Conservation (phyloP, 2,329 filamentous ascomycete genomes). For the Diaporthe sp. region DNA sequence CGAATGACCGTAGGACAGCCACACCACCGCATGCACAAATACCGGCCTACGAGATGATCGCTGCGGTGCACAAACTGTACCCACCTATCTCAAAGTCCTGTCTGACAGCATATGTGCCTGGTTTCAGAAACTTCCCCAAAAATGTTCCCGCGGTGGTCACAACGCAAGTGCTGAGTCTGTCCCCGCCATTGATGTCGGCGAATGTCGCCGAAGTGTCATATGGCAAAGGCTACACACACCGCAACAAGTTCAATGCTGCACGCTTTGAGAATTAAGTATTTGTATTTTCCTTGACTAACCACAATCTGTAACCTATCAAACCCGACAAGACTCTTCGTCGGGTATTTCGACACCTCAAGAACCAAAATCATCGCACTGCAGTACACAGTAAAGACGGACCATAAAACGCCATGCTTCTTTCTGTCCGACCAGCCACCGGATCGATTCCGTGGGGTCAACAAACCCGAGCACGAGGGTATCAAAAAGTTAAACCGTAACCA, state of each 20-base stretch:
- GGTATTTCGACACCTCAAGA: neutral
- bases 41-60: neutral
- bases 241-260: neutral
- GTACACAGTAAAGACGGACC: neutral
- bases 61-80: neutral
- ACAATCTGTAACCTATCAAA: neutral
- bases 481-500: neutral
- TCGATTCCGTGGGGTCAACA: constrained; percentile 23
- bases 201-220: neutral
- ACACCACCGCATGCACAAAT: neutral
- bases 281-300: neutral
- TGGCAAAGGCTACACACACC: no score
- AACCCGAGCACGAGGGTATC: constrained; percentile 31
- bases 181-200: neutral
- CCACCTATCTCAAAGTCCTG: neutral
- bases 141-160: neutral
- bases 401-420: constrained; percentile 30
- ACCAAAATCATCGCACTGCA: neutral
- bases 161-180: neutral
- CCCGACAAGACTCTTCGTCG: neutral
- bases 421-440: constrained; percentile 20
- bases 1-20: neutral
- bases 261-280: neutral
- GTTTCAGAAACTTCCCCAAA: neutral
- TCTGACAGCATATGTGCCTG: neutral